These are phyloP conservation scores for Penicillium sp. DNA, from an alignment of 2,329 filamentous ascomycete species.

Conservation along the genomic window DNA sequence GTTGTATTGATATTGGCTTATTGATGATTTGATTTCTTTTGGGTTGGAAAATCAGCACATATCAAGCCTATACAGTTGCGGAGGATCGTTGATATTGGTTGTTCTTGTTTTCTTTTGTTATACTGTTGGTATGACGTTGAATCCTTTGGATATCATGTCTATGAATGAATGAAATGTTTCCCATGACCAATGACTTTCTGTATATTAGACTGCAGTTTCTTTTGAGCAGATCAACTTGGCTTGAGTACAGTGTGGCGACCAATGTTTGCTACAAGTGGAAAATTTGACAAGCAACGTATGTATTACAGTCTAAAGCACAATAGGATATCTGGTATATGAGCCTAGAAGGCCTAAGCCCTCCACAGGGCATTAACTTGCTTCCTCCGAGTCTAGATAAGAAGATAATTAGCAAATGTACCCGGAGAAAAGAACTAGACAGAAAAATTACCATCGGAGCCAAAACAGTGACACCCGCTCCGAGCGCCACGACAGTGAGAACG, in stretches of 20 bases:
- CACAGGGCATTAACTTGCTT: conserved; percentile 28
- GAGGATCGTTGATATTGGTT: background rate
- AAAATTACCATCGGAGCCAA: conserved; percentile 79
- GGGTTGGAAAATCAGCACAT: background rate
- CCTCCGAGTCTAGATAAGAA: conserved; percentile 16
- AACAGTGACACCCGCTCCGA: conserved; percentile 72
- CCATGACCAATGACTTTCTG: background rate
- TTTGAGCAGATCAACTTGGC: background rate
- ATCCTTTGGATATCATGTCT: background rate
- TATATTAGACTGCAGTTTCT: no score
- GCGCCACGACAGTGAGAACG: conserved; percentile 75
- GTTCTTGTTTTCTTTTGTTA: background rate
- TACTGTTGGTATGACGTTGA: background rate
- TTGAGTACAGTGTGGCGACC: no score
- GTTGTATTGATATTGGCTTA: conserved; percentile 13
- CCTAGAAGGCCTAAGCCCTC: conserved; percentile 15
- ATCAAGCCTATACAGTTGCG: background rate
- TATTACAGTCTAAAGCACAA: conserved; percentile 9
- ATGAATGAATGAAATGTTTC: conserved; percentile 5
- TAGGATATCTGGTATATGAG: background rate
- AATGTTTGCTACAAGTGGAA: background rate
- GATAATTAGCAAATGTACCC: conserved; percentile 12
- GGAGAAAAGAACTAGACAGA: background rate
- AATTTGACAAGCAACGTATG: background rate
- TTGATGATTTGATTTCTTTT: background rate